Base-by-base conservation (phyloP, 2,329 filamentous ascomycete species). In the Coniochaeta sp. region DNA sequence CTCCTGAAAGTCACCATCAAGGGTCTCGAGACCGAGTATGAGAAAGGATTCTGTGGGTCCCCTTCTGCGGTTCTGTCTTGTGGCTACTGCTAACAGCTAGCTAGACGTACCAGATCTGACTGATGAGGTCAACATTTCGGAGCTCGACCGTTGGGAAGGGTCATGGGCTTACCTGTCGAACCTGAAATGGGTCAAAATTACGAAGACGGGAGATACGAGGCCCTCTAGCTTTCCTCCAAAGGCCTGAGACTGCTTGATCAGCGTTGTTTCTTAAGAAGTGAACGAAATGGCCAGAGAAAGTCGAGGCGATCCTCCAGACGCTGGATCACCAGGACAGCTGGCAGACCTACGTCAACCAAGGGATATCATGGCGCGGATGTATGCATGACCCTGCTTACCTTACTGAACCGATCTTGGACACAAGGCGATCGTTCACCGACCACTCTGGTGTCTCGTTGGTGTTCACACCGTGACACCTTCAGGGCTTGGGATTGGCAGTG, bases 201-300 rank as follows among this genome's bases (percentile, higher is more conserved):
- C 83, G 4, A 85, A 81, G 60, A 79, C 82, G 32, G 91, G 91
- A 4, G 77, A 73, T 14, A 81, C 86, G 63, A 83, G 86, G 67
- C 76, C 85, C n/a, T 89, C 89, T 26, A 88, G 80, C 62, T 96
- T 96, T 69, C 93, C 93, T 22, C 91, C 91, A 3, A 86, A 82
- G 66, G 32, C 24, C 7, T 57, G 36, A 57, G 38, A 9, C 38
- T 40, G 16, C n/a, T 40, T 4, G n/a, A n/a, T n/a, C n/a, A n/a
- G n/a, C n/a, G n/a, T n/a, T n/a, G n/a, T n/a, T n/a, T n/a, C n/a
- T n/a, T n/a, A n/a, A n/a, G n/a, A n/a, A n/a, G n/a, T n/a, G n/a
- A n/a, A n/a, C n/a, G n/a, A n/a, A n/a, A n/a, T n/a, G n/a, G n/a
- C n/a, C n/a, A n/a, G n/a, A n/a, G n/a, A n/a, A n/a, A n/a, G n/a